phyloP scores from a whole-genome alignment of 768 basidiomycete genomes.

The Termitomyces sp. region DNA sequence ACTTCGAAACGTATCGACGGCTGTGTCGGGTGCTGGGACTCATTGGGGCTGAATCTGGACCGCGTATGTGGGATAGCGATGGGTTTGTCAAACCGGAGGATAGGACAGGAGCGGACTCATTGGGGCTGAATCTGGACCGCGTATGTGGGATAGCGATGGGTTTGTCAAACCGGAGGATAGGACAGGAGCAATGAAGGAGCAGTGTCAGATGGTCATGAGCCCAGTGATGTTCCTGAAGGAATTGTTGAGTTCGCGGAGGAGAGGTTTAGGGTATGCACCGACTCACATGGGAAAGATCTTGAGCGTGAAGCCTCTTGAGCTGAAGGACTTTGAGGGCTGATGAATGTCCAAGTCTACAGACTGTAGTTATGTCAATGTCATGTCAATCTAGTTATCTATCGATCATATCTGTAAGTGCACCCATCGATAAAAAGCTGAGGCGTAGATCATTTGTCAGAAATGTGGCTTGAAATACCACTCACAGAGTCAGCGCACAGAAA shows the following conservation, averaged over 20 bases:
- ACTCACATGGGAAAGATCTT: slow-evolving; percentile 41
- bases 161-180: slow-evolving; percentile 25
- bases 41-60: slow-evolving; percentile 12
- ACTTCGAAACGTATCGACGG: slow-evolving; percentile 26
- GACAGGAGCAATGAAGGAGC: slow-evolving; percentile 9
- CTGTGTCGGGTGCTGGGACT: slow-evolving; percentile 36
- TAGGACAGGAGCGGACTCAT: slow-evolving; percentile 15
- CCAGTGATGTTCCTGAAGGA: slow-evolving; percentile 31
- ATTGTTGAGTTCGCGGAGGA: slow-evolving; percentile 33
- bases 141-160: slow-evolving; percentile 22
- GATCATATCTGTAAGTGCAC: not conserved
- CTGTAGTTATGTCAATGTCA: not conserved
- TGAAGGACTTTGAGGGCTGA: slow-evolving; percentile 21
- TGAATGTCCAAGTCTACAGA: not conserved
- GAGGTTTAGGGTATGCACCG: slow-evolving; percentile 29
- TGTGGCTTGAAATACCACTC: not conserved
- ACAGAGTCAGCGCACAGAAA: not conserved
- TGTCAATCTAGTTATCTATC: not conserved
- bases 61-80: slow-evolving; percentile 19
- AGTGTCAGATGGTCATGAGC: slow-evolving; percentile 28
- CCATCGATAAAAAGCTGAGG: not conserved
- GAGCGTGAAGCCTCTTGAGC: slow-evolving; percentile 20
- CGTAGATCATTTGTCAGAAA: not conserved
- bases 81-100: slow-evolving; percentile 27
- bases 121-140: slow-evolving; percentile 10